Evolutionary conservation across 2,329 filamentous ascomycete genomes (phyloP), one percentile per base, ranked within the genome.

Genomic region (Esteya vermicola): DNA sequence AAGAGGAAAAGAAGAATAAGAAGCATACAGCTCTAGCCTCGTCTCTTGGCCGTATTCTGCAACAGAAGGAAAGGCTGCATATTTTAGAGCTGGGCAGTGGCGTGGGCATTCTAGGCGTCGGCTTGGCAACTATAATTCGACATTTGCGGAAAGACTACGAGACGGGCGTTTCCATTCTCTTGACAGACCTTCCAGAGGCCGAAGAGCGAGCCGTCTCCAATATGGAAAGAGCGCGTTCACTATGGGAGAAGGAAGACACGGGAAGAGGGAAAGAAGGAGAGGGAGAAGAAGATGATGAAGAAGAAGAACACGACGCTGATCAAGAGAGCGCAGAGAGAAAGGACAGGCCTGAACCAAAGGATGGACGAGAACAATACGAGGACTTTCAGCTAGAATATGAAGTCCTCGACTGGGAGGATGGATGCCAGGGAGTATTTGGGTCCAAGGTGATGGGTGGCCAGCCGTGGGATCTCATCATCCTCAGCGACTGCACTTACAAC

Each of bases 401-500:
- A 47, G 68, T 67, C 33, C 57, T 75, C 10, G 69, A 75, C 53
- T 76, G 72, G 72, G 62, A 72, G 19, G 60, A 70, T 25, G 71
- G 67, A 1, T 54, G 59, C 22, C 44, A 53, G 2, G 69, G 67
- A 1, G 41, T 37, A 0, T 68, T 75, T 44, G 67, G 66, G 0
- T 47, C 56, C 0, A 51, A 59, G 20, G 60, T 59, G 2, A 45
- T 48, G n/a, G 54, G 58, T 1, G 55, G 53, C 3, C 44, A 52
- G 3, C 38, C 43, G 2, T 76, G 70, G 70, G 65, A 75, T 43
- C 54, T 75, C 6, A 50, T 74, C 35, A 58, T 73, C 39, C 56
- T 76, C 19, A 74, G 70, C 51, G 72, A 77, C 52, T 75, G 72
- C 60, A 75, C 71, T 0, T 76, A 76, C 58, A 76, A 76, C 45